A percentile compares a stretch with the other conserved stretches of the same genome.
phyloP scores from a whole-genome alignment of 495 filamentous ascomycete species.

The Talaromyces trachyspermus region DNA sequence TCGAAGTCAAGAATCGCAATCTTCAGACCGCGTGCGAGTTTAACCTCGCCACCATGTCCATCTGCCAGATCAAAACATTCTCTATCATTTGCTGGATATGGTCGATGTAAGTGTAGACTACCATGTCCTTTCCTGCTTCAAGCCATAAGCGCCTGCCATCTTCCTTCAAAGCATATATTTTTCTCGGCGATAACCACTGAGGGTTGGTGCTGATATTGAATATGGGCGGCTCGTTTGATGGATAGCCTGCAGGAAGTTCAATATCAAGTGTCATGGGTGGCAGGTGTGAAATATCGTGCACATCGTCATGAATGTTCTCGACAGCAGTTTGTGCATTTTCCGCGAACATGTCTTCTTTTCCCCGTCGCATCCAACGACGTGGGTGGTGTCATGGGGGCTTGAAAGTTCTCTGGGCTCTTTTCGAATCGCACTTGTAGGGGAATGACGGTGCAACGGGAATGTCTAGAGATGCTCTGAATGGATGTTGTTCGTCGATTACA shows the following conservation, averaged over 20 bases:
- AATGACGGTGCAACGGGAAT: slow-evolving; percentile 62
- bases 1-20: slow-evolving; percentile 74
- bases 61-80: slow-evolving; percentile 59
- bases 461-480: slow-evolving; percentile 60
- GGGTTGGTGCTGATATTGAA: slow-evolving; percentile 59
- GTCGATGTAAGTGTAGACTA: slow-evolving; percentile 83
- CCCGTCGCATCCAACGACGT: slow-evolving; percentile 33
- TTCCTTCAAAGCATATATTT: slow-evolving; percentile 48
- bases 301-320: slow-evolving; percentile 30
- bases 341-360: slow-evolving; percentile 16
- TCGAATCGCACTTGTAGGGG: slow-evolving; percentile 67
- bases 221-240: slow-evolving; percentile 54
- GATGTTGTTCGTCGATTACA: slow-evolving; percentile 43
- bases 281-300: slow-evolving; percentile 63
- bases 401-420: slow-evolving; percentile 37
- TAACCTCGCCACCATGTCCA: slow-evolving; percentile 34
- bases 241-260: slow-evolving; percentile 68
- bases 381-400: slow-evolving; percentile 36
- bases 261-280: slow-evolving; percentile 67
- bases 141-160: slow-evolving; percentile 69
- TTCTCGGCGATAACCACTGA: slow-evolving; percentile 60
- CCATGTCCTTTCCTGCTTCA: slow-evolving; percentile 66
- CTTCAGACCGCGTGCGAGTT: slow-evolving; percentile 49
- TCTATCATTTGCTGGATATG: slow-evolving; percentile 75
- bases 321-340: slow-evolving; percentile 12